Evolutionary conservation across 2,329 filamentous ascomycete genomes (phyloP).

Genomic region (Aspergillus phoenicis): DNA sequence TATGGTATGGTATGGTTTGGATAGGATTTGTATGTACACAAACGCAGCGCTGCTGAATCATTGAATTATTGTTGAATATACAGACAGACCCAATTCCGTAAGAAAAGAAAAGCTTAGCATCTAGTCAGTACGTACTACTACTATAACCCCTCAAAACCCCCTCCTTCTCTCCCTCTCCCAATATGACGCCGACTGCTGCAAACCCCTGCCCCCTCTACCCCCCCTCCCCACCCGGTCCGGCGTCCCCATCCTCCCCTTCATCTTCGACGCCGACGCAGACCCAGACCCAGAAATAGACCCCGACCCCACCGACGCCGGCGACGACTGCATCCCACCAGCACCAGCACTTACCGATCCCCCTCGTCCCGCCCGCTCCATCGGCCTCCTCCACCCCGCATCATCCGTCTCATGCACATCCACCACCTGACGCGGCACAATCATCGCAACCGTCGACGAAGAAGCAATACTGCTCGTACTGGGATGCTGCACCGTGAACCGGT

Average conservation of each 20-base stretch:
- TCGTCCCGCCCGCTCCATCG: constrained; percentile 2
- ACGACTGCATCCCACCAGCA: neutral
- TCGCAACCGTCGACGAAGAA: constrained; percentile 6
- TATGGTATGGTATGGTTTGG: constrained; percentile 8
- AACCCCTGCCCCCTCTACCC: constrained; percentile 12
- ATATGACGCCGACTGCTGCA: constrained; percentile 14
- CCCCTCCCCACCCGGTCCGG: constrained; percentile 17
- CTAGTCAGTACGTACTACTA: constrained; percentile 6
- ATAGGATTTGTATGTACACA: constrained; percentile 6
- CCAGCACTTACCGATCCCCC: neutral
- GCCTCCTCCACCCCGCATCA: constrained; percentile 27
- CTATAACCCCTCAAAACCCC: constrained; percentile 21
- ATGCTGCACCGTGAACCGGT: constrained; percentile 30
- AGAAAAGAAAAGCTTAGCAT: no score
- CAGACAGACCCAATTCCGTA: no score
- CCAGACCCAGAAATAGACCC: neutral
- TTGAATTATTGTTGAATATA: no score
- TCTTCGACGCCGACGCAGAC: neutral
- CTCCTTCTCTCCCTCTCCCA: constrained; percentile 25
- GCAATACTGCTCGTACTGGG: neutral
- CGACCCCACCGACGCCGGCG: constrained; percentile 14
- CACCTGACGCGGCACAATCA: constrained; percentile 20
- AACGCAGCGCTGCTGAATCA: neutral
- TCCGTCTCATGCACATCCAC: constrained; percentile 28
- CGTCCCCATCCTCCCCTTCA: constrained; percentile 16